A percentile compares a stretch with the other conserved stretches of the same genome.
Conservation (phyloP, 352 stramenopile species). For the Globisporangium abappressorium region DNA sequence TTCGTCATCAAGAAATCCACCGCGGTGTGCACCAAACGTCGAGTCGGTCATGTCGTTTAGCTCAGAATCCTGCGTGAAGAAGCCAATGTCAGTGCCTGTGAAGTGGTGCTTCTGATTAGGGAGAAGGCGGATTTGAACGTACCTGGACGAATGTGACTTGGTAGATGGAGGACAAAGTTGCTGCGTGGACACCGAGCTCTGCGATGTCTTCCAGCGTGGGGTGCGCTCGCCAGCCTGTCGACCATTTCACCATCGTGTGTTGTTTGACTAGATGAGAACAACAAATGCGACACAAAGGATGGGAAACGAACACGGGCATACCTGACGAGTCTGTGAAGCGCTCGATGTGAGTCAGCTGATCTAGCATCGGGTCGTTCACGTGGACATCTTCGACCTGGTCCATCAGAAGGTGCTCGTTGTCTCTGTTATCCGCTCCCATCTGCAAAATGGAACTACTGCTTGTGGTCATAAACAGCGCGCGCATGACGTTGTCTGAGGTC, state of each 20-base stretch:
- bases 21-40: background rate
- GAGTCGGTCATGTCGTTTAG: slow-evolving; percentile 5
- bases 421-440: background rate
- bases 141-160: slow-evolving; percentile 5
- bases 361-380: slow-evolving; percentile 50
- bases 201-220: slow-evolving; percentile 21
- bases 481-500: slow-evolving; percentile 6
- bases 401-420: background rate
- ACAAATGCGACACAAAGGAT: background rate
- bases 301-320: slow-evolving; percentile 5
- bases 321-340: slow-evolving; percentile 50
- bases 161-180: slow-evolving; percentile 20
- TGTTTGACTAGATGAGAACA: background rate
- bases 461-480: slow-evolving; percentile 7
- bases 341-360: slow-evolving; percentile 50
- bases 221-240: slow-evolving; percentile 11
- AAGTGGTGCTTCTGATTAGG: background rate
- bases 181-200: slow-evolving; percentile 27
- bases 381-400: slow-evolving; percentile 20
- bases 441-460: background rate
- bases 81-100: background rate
- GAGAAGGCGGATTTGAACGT: background rate
- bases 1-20: background rate
- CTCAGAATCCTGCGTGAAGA: background rate
- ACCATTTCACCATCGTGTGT: background rate